Evolutionary conservation across 2,329 filamentous ascomycete species (phyloP).

Genomic region (Calonectria fujianensis): DNA sequence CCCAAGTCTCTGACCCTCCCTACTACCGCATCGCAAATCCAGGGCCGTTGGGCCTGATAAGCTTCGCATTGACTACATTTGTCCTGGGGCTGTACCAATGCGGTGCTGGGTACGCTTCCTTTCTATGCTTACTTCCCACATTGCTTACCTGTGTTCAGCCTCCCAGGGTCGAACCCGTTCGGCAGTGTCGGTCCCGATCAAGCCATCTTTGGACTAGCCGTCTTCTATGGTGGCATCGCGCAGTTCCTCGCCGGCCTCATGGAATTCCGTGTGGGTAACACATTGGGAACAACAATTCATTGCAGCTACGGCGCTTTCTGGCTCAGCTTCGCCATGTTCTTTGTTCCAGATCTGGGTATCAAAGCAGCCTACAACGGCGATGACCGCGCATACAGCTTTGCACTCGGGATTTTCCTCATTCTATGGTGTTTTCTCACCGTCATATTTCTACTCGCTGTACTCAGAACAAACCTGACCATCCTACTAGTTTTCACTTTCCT

Average conservation of each 20-base stretch:
- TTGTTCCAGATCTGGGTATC: conserved; percentile 72
- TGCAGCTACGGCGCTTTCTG: conserved; percentile 78
- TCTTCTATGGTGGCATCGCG: conserved; percentile 78
- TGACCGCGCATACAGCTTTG: conserved; percentile 65
- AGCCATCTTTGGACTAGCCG: conserved; percentile 60
- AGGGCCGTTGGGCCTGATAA: conserved; percentile 75
- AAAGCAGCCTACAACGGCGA: conserved; percentile 64
- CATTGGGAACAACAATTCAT: conserved; percentile 77
- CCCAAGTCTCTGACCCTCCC: conserved; percentile 59
- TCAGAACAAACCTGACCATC: conserved; percentile 76
- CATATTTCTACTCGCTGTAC: conserved; percentile 72
- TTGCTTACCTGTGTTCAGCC: conserved; percentile 46
- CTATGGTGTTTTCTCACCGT: conserved; percentile 77
- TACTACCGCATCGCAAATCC: conserved; percentile 74
- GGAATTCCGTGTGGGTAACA: conserved; percentile 74
- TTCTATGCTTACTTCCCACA: neutral
- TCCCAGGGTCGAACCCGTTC: conserved; percentile 59
- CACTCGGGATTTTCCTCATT: conserved; percentile 75
- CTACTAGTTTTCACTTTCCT: conserved; percentile 75
- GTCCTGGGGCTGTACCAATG: conserved; percentile 70
- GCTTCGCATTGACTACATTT: conserved; percentile 80
- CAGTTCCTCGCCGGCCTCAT: conserved; percentile 80
- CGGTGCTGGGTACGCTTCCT: conserved; percentile 67
- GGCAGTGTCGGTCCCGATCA: conserved; percentile 60
- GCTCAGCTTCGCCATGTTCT: conserved; percentile 76